Base-by-base conservation (phyloP, 2,329 filamentous ascomycete genomes). In the Exophiala oligosperma region DNA sequence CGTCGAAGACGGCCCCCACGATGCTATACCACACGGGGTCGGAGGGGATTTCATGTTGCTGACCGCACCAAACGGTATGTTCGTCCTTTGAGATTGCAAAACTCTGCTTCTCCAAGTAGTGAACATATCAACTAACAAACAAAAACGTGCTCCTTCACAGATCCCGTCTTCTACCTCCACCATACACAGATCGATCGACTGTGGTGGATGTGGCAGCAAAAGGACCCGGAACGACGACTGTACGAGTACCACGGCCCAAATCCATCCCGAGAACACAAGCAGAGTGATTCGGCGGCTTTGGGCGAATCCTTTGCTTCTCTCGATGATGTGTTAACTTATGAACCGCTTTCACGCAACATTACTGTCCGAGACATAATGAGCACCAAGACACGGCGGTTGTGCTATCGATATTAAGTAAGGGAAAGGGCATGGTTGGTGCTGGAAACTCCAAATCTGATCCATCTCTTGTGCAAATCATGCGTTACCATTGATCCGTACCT, bases 161-260 rank as follows among this genome's bases (percentile, higher is more conserved):
- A 72, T 59, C 70, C 69, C 1, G 51, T 69, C 6, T 72, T 71
- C 54, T 71, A 71, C 59, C 62, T 72, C 21, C 70, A 72, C 54
- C 70, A 71, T 50, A 50, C 61, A 2, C 66, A 71, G 54, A 54
- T 72, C 2, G 70, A 72, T 52, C 62, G 66, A 14, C 21, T 72
- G 23, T 72, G 70, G 70, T 67, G 61, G 48, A 41, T 50, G 14
- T 72, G 70, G 70, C 70, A 72, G 59, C 62, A 60, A 38, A 29
- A 23, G 21, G 57, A 64, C 21, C 59, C 54, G 21, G 49, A 53
- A 23, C 51, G 54, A 7, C 26, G 26, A 28, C 7, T 28, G 26
- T 28, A 28, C 7, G 26, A 28, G 26, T 28, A 28, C 26, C 26
- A 28, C 7, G 26, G 26, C 26, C 26, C 26, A 28, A 28, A 28